phyloP scores from a whole-genome alignment of 306 rosid species.

The Ammopiptanthus mongolicus region DNA sequence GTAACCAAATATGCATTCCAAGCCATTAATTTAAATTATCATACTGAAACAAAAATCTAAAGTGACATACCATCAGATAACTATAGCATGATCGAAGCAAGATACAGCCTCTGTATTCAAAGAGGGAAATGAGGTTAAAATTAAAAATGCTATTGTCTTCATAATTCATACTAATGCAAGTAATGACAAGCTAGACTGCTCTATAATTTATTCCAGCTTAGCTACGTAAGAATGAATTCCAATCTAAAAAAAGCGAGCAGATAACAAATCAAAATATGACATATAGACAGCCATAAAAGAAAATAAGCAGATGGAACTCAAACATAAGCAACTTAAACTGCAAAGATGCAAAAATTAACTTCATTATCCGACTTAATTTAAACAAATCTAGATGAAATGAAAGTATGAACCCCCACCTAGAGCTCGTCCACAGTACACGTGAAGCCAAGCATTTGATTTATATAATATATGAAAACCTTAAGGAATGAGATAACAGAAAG shows the following conservation, averaged over 20 bases:
- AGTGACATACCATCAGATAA: conserved; percentile 61
- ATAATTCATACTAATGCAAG: neutral
- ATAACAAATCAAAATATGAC: conserved; percentile 14
- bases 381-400: neutral
- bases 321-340: neutral
- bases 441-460: neutral
- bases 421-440: neutral
- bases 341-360: conserved; percentile 2
- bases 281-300: conserved; percentile 7
- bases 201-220: neutral
- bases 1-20: neutral
- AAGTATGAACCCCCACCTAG: neutral
- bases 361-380: neutral
- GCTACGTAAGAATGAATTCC: neutral
- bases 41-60: neutral
- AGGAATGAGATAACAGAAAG: neutral
- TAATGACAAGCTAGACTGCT: neutral
- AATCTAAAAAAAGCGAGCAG: neutral
- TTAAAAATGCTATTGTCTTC: neutral
- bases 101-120: conserved; percentile 61
- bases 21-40: neutral
- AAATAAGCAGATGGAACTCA: neutral
- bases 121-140: neutral
- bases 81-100: conserved; percentile 82
- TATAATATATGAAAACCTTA: neutral